Percentiles rank a stretch among this genome's conserved stretches.
These are phyloP conservation scores for Fusarium sp. DNA, from an alignment of 2,329 filamentous ascomycete species.

Conservation along the genomic window DNA sequence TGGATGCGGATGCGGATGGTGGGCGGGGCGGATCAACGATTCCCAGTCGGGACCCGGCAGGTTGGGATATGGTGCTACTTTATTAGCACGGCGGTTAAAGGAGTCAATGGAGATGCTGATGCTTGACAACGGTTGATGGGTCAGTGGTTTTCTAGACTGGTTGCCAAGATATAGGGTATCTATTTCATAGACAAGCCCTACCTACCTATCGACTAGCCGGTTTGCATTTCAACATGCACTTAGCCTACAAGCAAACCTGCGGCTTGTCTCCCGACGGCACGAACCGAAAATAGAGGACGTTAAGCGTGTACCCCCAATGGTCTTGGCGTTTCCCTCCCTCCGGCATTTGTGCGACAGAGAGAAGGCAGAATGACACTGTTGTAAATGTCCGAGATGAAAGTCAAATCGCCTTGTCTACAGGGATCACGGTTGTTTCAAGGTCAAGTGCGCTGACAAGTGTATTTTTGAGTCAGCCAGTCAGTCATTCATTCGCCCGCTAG, in stretches of 20 bases:
- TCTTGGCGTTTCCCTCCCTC: neutral
- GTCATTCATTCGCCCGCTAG: neutral
- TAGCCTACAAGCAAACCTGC: neutral
- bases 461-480: neutral
- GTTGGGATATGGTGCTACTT: neutral
- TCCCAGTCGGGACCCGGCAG: conserved; percentile 32
- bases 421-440: neutral
- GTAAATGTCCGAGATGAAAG: neutral
- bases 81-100: neutral
- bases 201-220: neutral
- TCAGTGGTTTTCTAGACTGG: neutral
- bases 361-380: neutral
- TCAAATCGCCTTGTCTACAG: neutral
- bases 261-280: conserved; percentile 7
- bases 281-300: neutral
- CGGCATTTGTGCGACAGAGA: neutral
- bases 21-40: conserved; percentile 43
- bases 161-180: neutral
- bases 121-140: neutral
- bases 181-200: neutral
- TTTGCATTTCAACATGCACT: neutral
- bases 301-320: neutral
- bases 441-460: neutral
- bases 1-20: conserved; percentile 6
- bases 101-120: neutral